Evolutionary conservation across 108 stramenopile genomes (phyloP).

Genomic region (Cyclotella baltica): DNA sequence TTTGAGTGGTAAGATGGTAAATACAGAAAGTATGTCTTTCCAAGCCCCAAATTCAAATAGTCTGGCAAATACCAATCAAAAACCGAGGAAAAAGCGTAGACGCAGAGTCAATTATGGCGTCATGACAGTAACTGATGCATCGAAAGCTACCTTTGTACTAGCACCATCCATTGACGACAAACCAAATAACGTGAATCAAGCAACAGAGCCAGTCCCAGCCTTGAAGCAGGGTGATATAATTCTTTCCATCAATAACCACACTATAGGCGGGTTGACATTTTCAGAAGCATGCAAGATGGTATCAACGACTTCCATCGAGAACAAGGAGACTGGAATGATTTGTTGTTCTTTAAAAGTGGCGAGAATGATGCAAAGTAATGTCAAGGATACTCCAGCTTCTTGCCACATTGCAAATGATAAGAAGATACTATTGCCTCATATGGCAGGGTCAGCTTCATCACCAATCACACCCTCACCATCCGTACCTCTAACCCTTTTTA

Average conservation of each 20-base stretch:
- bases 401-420: background rate
- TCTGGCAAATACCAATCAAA: constrained; percentile 1
- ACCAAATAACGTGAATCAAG: too few relatives aligned
- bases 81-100: constrained; percentile 50
- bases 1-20: background rate
- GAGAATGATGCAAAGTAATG: constrained; percentile 12
- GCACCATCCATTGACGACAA: constrained; percentile 7
- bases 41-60: background rate
- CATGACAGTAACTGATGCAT: constrained; percentile 63
- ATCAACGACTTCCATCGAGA: constrained; percentile 22
- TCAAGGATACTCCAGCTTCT: background rate
- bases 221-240: constrained; percentile 77
- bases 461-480: background rate
- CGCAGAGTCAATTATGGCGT: constrained; percentile 67
- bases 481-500: constrained; percentile 24
- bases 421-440: background rate
- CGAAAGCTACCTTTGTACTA: constrained; percentile 36
- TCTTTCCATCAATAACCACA: constrained; percentile 59
- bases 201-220: background rate
- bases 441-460: background rate
- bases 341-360: constrained; percentile 37
- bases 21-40: too few relatives aligned
- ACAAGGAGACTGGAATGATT: constrained; percentile 8
- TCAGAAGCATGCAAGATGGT: constrained; percentile 62
- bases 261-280: constrained; percentile 61